Base-by-base conservation (phyloP, 805 yeast genomes). In the Saturnispora sanitii region DNA sequence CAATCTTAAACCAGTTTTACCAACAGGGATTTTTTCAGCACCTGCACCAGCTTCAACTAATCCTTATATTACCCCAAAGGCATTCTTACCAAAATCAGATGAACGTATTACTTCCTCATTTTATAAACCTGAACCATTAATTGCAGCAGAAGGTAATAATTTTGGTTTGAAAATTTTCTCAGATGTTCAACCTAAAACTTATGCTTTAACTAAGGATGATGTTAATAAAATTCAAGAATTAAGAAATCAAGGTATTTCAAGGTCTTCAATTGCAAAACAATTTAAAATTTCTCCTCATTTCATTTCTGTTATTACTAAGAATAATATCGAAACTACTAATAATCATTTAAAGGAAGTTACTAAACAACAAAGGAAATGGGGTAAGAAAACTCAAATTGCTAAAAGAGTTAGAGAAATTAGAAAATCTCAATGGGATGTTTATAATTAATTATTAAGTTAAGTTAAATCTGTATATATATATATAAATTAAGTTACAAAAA, bases 1-100 rank as follows among this genome's bases (percentile, higher is more conserved):
- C 50, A 62, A 62, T 39, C 32, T 61, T 22, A 60, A 52, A 38
- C 65, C 64, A 20, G 40, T 40, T 9, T 45, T 61, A 22, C 65
- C 66, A 12, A 45, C 51, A 11, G 67, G 67, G 2, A 37, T 62
- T 8, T 59, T 49, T 41, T 58, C 49, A 41, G 62, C 60, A 38
- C 67, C 67, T 26, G 55, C 67, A 12, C 67, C 66, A 27, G 55
- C 66, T 1, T 49, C 60, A 4, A 47, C 52, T 30, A 52, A 52
- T 22, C 61, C 64, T 6, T 51, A 51, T 37, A 46, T 56, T 12
- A 62, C 67, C 2, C 67, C 67, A 23, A 57, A 54, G 42, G 58
- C 59, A 1, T 62, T 62, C 35, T 44, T 62, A 32, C 67, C 30
- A n/a, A 11, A 11, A 6, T 6, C 7, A 6, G 30, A 27, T 16